These are phyloP conservation scores for Tetragonia tetragonoides DNA, from an alignment of 148 eudicot genomes.

Conservation along the genomic window DNA sequence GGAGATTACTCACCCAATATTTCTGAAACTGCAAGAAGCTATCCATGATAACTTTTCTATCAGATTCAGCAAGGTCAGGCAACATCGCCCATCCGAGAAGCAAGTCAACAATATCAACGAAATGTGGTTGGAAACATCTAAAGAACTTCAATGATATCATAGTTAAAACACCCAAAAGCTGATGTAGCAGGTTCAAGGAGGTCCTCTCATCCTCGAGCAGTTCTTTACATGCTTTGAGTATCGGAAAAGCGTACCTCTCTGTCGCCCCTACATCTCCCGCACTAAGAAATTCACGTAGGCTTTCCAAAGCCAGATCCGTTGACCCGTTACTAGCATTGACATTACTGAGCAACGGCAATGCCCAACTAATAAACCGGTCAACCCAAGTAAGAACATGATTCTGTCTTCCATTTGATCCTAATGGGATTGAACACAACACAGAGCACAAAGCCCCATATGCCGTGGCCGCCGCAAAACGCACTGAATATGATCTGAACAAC, in stretches of 20 bases:
- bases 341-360: slow-evolving; percentile 66
- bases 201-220: slow-evolving; percentile 97
- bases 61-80: slow-evolving; percentile 80
- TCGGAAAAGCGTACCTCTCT: slow-evolving; percentile 71
- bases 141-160: slow-evolving; percentile 78
- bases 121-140: slow-evolving; percentile 84
- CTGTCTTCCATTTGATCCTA: slow-evolving; percentile 74
- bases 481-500: slow-evolving; percentile 64
- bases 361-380: slow-evolving; percentile 84
- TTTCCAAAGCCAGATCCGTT: slow-evolving; percentile 64
- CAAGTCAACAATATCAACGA: slow-evolving; percentile 92
- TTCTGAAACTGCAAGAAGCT: slow-evolving; percentile 96
- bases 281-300: slow-evolving; percentile 78
- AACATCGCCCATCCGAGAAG: slow-evolving; percentile 99
- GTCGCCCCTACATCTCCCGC: slow-evolving; percentile 76
- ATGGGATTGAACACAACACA: slow-evolving; percentile 57
- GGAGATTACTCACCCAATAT: slow-evolving; percentile 84
- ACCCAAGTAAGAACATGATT: slow-evolving; percentile 65
- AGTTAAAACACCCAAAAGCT: slow-evolving; percentile 68
- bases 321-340: slow-evolving; percentile 45
- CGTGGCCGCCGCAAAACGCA: slow-evolving; percentile 79
- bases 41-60: slow-evolving; percentile 68
- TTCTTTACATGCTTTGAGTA: slow-evolving; percentile 85
- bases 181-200: slow-evolving; percentile 65
- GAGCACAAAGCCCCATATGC: slow-evolving; percentile 88